Evolutionary conservation across 2,329 filamentous ascomycete species (phyloP), one percentile per base, ranked within the genome.

Genomic region (Penicillium hordei): DNA sequence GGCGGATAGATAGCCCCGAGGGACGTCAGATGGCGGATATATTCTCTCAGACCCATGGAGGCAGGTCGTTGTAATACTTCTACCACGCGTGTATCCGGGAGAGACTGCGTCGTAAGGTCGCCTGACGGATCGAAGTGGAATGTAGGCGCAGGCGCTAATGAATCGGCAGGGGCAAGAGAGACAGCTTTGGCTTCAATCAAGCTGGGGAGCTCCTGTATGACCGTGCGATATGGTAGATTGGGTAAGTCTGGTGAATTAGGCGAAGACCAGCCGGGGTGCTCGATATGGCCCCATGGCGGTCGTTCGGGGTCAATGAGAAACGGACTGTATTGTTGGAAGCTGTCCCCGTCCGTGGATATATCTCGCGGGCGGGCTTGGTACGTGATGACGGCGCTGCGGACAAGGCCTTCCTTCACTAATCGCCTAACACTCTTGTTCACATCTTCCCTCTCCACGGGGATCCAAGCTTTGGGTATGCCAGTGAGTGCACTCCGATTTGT

Each of bases 141-240:
- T 68, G 73, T 36, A 72, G 78, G 62, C 77, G 80, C 43, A n/a
- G 66, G 62, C 10, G 70, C 67, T 3, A 76, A 72, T 4, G 82
- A 79, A 62, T 83, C 81, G 0, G 81, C 79, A 31, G 88, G 91
- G 0, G 89, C 91, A 38, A 96, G 83, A 0, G 90, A 92, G n/a
- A 97, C 86, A 1, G 92, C 93, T 73, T 93, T 93, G 10, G 91
- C 93, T 78, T 97, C 93, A 61, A 97, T 90, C 29, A 97, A 82
- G 70, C 95, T 89, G 1, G 93, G 91, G 25, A 99, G 81, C 74
- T 97, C 93, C 38, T 84, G 82, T 19, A 97, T 81, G 25, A 99
- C 91, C 2, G 86, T 86, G 65, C 82, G 83, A 74, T 96, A 97
- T 63, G 95, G 87, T n/a, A 97, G 77, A 68, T 91, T 86, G 5